These are phyloP conservation scores for Prunus persica DNA, from an alignment of 306 rosid species.

Conservation along the genomic window DNA sequence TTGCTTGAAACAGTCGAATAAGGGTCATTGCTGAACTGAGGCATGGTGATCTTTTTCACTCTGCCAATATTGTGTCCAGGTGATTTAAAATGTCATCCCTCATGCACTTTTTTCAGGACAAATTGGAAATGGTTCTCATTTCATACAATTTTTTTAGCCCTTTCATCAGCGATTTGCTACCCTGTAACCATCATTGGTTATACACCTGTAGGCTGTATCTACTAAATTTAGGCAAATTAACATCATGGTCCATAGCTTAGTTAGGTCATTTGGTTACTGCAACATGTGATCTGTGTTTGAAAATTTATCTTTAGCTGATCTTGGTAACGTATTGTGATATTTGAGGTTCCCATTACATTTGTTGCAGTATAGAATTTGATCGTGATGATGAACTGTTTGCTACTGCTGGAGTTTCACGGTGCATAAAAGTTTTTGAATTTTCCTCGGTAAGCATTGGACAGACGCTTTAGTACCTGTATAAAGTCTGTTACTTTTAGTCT, in stretches of 20 bases:
- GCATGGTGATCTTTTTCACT: slow-evolving; percentile 79
- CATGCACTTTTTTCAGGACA: not conserved
- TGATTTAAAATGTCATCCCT: slow-evolving; percentile 26
- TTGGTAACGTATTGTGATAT: not conserved
- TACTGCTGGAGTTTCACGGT: slow-evolving; percentile 90
- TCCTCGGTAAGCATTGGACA: slow-evolving; percentile 50
- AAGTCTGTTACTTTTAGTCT: not conserved
- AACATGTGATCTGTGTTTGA: not conserved
- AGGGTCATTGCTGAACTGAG: slow-evolving; percentile 85
- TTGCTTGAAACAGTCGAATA: slow-evolving; percentile 63
- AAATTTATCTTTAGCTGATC: not conserved
- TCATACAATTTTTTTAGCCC: not conserved
- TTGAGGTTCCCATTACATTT: slow-evolving; percentile 7
- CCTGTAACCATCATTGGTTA: not conserved
- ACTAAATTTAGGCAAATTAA: not conserved
- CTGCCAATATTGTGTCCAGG: slow-evolving; percentile 93
- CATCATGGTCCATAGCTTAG: not conserved
- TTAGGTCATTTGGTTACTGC: not conserved
- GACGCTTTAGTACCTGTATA: not conserved
- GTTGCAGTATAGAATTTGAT: slow-evolving; percentile 89
- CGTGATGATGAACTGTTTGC: slow-evolving; percentile 88
- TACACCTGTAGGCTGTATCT: not conserved
- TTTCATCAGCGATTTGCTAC: not conserved
- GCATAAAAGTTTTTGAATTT: slow-evolving; percentile 91
- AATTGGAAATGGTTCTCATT: not conserved